phyloP scores from a whole-genome alignment of 352 stramenopile species.

The Globisporangium iwayamae region DNA sequence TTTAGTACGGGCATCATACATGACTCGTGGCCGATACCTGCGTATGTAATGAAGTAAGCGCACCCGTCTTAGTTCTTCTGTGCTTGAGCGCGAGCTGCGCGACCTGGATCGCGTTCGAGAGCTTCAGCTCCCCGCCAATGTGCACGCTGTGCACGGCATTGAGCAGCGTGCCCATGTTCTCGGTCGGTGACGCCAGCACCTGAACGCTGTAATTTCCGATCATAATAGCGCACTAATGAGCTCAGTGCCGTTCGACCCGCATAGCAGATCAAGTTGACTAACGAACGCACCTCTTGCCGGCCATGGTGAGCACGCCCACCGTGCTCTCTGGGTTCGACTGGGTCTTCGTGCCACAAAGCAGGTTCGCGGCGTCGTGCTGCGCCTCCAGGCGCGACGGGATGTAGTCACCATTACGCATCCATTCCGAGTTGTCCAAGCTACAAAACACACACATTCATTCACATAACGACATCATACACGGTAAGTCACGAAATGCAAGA shows the following conservation, averaged over 20 bases:
- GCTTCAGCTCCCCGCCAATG: slow-evolving; percentile 89
- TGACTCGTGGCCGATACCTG: too few relatives aligned
- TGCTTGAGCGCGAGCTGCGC: slow-evolving; percentile 98
- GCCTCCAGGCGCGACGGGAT: slow-evolving; percentile 96
- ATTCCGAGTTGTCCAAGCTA: slow-evolving; percentile 96
- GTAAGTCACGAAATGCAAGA: background rate
- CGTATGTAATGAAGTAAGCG: background rate
- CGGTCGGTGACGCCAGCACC: slow-evolving; percentile 94
- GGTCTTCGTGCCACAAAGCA: slow-evolving; percentile 96
- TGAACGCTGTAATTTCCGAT: slow-evolving; percentile 64
- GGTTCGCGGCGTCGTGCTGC: slow-evolving; percentile 97
- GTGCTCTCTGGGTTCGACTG: slow-evolving; percentile 98
- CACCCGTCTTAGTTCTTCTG: slow-evolving; percentile 97
- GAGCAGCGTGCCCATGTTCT: slow-evolving; percentile 98
- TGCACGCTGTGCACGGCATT: slow-evolving; percentile 90
- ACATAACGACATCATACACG: slow-evolving; percentile 3
- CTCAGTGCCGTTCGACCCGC: background rate
- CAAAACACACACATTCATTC: slow-evolving; percentile 6
- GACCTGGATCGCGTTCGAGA: slow-evolving; percentile 96
- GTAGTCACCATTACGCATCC: slow-evolving; percentile 99
- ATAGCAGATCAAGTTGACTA: slow-evolving; percentile 2
- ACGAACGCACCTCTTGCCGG: slow-evolving; percentile 68
- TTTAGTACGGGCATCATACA: too few relatives aligned
- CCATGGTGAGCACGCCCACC: slow-evolving; percentile 96
- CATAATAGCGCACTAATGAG: slow-evolving; percentile 6